Evolutionary conservation across 306 rosid species (phyloP), one percentile per base, ranked within the genome.

Genomic region (Trifolium pratense): DNA sequence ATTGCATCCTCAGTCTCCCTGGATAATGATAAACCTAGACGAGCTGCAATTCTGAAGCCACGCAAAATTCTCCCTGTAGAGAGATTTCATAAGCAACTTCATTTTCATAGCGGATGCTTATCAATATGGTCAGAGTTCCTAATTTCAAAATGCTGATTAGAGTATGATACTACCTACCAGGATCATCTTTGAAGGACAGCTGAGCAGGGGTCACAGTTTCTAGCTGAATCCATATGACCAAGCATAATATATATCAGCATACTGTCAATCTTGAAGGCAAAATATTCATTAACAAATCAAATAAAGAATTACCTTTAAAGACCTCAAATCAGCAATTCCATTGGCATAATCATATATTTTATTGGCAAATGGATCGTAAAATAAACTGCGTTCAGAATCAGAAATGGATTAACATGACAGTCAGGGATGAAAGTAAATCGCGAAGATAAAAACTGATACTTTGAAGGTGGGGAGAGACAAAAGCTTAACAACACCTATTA

Each of bases 1-100:
- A 81, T 70, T 71, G 84, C 84, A 56, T 66, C 71, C 78, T 71
- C 81, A 37, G 40, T 76, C 66, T 83, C 92, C 78, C 70, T 82
- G 71, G 97, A 84, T 78, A 94, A 68, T 58, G 95, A 84, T 70
- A 94, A 88, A 37, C 97, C 88, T 57, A 94, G 87, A 66, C 98
- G 94, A 80, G 98, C 98, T 40, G 96, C 94, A 84, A 93, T 85
- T 91, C 98, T 86, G 81, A 93, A 76, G 76, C 94, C 98, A 20
- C 98, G 92, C 75, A 93, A 82, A 82, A 93, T 91, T 87, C 98
- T 88, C 17, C 97, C 98, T 93, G 70, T 78, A 82, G 45, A 64
- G 67, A 63, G 32, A 57, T 66, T 66, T 68, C 78, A 56, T 61
- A 57, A 52, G 76, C 79, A 55, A 67, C 76, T 45, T 70, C 69